Evolutionary conservation across 192 early-diverging fungal genomes (phyloP), one percentile per base, ranked within the genome.

Genomic region (Entophlyctis luteolus): DNA sequence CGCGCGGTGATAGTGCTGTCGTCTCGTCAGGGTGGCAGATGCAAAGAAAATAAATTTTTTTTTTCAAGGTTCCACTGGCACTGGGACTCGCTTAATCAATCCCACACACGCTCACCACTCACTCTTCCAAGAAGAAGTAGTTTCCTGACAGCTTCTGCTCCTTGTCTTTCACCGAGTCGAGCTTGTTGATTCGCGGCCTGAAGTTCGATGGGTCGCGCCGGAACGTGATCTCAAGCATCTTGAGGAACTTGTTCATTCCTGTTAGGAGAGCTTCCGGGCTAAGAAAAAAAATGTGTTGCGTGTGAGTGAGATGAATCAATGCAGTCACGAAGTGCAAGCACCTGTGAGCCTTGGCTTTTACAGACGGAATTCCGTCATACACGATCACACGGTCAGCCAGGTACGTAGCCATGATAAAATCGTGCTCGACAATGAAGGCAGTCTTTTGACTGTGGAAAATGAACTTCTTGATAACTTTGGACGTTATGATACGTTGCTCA

Each of bases 371-470:
- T 75, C 94, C 96, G 10, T 92, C 92, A 77, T 94, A 96, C 6
- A 98, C 93, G 73, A 98, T 89, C 23, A 96, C 94, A 76, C 93
- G 87, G 74, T 96, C 93, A 32, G 96, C 96, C 59, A 98, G 80
- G 71, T 98, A 98, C 3, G 94, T 96, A 8, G 93, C 93, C 96
- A 98, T 98, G 74, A 95, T 95, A 74, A 98, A 96, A 82, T 98
- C 95, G 88, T 95, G 95, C 88, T 98, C 95, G 53, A 98, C 95
- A 45, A 98, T 86, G 76, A 98, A 98, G 27, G 94, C 96, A 6
- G 96, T 98, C 83, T 93, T 92, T 78, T 96, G 93, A 67, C 88
- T 84, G 82, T 96, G 91, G 70, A 98, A 77, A 59, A 98, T 96
- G 81, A 93, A 98, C 71, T 79, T 88, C 84, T 98, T 98, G 83